Evolutionary conservation across 108 stramenopile species (phyloP).

Genomic region (Pinguiococcus pyrenoidosus): DNA sequence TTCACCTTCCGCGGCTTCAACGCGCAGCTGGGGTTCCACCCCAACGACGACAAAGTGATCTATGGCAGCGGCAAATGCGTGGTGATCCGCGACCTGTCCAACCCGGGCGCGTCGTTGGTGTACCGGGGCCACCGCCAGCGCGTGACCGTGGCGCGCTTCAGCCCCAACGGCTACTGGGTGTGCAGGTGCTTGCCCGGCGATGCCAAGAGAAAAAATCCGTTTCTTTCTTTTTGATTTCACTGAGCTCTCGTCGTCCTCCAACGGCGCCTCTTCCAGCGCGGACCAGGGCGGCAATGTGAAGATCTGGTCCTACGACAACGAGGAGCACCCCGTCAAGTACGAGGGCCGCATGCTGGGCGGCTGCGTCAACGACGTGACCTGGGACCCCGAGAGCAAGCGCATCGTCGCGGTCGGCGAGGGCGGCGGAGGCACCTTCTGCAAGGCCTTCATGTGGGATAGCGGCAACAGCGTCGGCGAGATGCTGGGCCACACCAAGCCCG

Average conservation of each 20-base stretch:
- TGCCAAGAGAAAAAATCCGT: too few relatives aligned
- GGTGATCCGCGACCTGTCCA: conserved; percentile 23
- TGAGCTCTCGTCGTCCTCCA: too few relatives aligned
- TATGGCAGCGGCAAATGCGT: conserved; percentile 38
- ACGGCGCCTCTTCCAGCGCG: too few relatives aligned
- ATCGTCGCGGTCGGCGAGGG: conserved; percentile 50
- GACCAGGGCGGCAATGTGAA: conserved; percentile 69
- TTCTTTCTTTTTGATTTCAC: neutral
- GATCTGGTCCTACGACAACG: conserved; percentile 82
- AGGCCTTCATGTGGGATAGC: conserved; percentile 42
- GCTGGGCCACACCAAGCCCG: conserved; percentile 37
- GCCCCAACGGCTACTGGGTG: conserved; percentile 71
- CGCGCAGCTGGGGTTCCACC: too few relatives aligned
- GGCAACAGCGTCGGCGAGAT: conserved; percentile 40
- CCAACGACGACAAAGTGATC: too few relatives aligned
- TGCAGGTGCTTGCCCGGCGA: too few relatives aligned
- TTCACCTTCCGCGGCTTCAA: too few relatives aligned
- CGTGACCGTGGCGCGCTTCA: conserved; percentile 53
- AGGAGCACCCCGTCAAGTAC: conserved; percentile 66
- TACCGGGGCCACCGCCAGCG: conserved; percentile 76
- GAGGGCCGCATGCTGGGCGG: conserved; percentile 47
- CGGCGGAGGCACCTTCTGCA: conserved; percentile 8
- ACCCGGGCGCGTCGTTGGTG: conserved; percentile 45
- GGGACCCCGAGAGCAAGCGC: conserved; percentile 83
- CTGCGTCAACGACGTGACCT: conserved; percentile 67